Evolutionary conservation across 176 grass and related monocot species (phyloP), one percentile per base, ranked within the genome.

Genomic region (Secale cereale): DNA sequence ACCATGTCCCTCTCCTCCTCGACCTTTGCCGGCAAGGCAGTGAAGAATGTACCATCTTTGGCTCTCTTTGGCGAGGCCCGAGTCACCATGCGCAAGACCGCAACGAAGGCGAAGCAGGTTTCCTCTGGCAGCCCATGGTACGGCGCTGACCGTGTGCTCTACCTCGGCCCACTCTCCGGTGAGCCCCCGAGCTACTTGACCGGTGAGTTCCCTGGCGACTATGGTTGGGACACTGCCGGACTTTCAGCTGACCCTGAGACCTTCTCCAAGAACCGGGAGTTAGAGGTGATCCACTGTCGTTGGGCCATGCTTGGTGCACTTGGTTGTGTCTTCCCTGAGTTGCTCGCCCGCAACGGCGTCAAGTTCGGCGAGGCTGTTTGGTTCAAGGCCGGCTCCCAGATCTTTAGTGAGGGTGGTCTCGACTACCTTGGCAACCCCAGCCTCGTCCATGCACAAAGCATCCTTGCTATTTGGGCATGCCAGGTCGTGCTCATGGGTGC

Each of bases 401-500:
- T 74, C 1, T 74, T 74, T 15, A 46, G 70, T 28, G 70, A 74
- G 14, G 70, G 40, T 5, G 70, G 70, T 15, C 70, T 74, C 0
- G 70, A 74, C 70, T 74, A 74, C 6, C 70, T 74, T 0, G 70
- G 39, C 13, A 74, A 74, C 40, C 70, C 70, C 4, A 74, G 23
- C 70, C 40, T 74, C 0, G 23, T 74, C 7, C 70, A 74, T 0
- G 70, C 70, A 27, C 70, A 74, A 46, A 74, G 70, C 40, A 74
- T 74, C 40, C 70, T 74, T 0, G 70, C 70, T 46, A 74, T 74
- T 10, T 74, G 70, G 70, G 70, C 70, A 10, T 74, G 70, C 3
- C 70, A 46, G 14, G 70, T 74, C 7, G 70, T 74, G 39, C 70
- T 74, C 70, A 74, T 74, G 70, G 70, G 70, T 46, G 70, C 70